Base-by-base conservation (phyloP, 306 rosid genomes). In the Vigna radiata region DNA sequence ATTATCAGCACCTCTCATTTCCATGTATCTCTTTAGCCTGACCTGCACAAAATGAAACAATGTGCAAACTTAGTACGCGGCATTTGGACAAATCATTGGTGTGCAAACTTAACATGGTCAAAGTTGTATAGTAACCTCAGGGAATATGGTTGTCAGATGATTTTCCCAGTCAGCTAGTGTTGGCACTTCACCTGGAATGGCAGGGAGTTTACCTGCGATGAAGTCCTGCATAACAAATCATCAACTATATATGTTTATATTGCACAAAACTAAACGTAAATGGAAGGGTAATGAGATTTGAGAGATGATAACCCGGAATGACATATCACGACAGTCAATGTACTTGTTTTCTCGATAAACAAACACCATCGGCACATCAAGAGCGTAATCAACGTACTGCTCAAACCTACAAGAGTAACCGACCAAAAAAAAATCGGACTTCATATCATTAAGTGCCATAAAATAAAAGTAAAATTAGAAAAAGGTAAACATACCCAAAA, bases 1-100 rank as follows among this genome's bases (percentile, higher is more conserved):
- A 58, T 90, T 90, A 88, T 93, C 98, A 84, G 97, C 91, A 64
- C 96, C 97, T 82, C 97, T 88, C 97, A 93, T 93, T 86, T 93
- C 98, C 92, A 93, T 72, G 81, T 93, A 93, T 48, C 90, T 89
- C 88, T 91, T 93, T 72, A 89, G 85, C 88, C 94, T 90, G 50
- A 93, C 96, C 96, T 90, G 83, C 79, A 82, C 18, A 75, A 23
- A 78, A 12, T 27, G 41, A 6, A 68, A 21, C 19, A 37, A 3
- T 47, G 1, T 56, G 18, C 58, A 63, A 67, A 33, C 48, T 56
- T 16, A 73, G 65, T 49, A 5, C 2, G 11, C n/a, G 0, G 8
- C 71, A 73, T 19, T 47, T 54, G 18, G 2, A 65, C 12, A 72
- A 14, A 64, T 31, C 44, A 2, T 27, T 27, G 4, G 3, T 27